These are phyloP conservation scores for Lentinus tigrinus DNA, from an alignment of 768 basidiomycete species.

Conservation along the genomic window DNA sequence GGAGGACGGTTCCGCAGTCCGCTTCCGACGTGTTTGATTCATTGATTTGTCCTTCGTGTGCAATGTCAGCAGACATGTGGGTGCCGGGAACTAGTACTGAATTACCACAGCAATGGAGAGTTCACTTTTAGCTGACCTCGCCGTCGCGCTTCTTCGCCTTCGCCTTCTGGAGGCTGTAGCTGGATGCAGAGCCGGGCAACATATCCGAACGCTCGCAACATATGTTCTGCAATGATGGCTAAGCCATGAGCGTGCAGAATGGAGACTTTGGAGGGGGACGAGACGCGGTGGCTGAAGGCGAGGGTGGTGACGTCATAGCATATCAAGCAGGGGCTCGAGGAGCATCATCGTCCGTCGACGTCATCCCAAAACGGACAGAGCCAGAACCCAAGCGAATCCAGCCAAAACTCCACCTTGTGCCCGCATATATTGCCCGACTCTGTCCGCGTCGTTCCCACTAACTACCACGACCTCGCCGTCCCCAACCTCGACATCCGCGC, in stretches of 20 bases:
- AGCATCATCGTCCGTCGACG: constrained; percentile 9
- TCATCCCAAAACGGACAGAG: constrained; percentile 13
- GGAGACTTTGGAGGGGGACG: no score
- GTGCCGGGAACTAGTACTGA: no score
- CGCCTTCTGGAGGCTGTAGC: no score
- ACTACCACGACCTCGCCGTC: neutral
- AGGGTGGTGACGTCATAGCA: neutral
- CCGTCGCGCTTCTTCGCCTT: neutral
- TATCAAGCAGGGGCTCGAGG: neutral
- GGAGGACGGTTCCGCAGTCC: no score
- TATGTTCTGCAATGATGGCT: neutral
- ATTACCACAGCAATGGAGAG: neutral
- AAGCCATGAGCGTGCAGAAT: no score
- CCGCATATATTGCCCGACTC: constrained; percentile 1
- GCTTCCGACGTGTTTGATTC: no score
- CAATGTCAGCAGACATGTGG: no score
- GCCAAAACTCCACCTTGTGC: constrained; percentile 1
- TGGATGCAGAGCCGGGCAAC: no score
- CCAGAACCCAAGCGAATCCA: neutral
- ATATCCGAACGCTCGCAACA: neutral
- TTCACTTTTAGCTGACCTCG: neutral
- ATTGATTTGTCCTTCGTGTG: no score
- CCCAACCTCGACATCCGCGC: neutral
- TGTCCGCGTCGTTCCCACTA: neutral
- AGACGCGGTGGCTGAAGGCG: neutral